A percentile compares a stretch with the other conserved stretches of the same genome.
phyloP scores from a whole-genome alignment of 2,329 filamentous ascomycete genomes.

The Neocucurbitaria cava region DNA sequence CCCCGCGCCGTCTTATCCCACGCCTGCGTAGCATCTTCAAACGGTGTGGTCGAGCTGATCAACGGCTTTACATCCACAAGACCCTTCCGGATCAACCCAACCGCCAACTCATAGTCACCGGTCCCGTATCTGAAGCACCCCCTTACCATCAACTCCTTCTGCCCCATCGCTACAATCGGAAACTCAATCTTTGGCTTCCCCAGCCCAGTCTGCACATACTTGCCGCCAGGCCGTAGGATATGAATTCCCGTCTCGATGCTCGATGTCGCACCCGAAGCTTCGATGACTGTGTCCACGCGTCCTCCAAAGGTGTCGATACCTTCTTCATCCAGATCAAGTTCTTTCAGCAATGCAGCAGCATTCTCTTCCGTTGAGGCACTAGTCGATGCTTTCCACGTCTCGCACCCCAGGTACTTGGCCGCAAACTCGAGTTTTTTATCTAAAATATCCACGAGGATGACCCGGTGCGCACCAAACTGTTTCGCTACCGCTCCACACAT shows the following conservation, averaged over 20 bases:
- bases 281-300: constrained; percentile 80
- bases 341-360: constrained; percentile 60
- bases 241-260: constrained; percentile 85
- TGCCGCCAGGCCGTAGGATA: constrained; percentile 87
- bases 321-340: constrained; percentile 70
- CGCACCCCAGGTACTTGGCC: constrained; percentile 75
- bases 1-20: constrained; percentile 43
- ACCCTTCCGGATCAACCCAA: constrained; percentile 29
- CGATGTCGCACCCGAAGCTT: constrained; percentile 92
- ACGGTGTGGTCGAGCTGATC: constrained; percentile 37
- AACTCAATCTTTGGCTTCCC: constrained; percentile 92
- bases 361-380: constrained; percentile 69
- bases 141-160: constrained; percentile 71
- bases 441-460: constrained; percentile 92
- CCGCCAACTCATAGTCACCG: constrained; percentile 43
- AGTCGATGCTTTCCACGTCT: constrained; percentile 73
- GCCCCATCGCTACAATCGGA: constrained; percentile 89
- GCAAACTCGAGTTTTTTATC: constrained; percentile 83
- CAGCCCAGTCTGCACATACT: constrained; percentile 93
- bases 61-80: constrained; percentile 34
- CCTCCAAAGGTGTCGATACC: constrained; percentile 62
- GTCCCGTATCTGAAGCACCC: constrained; percentile 43
- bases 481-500: constrained; percentile 78
- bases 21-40: constrained; percentile 38
- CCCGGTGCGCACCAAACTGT: constrained; percentile 73